Base-by-base conservation (phyloP, 2,329 filamentous ascomycete genomes). In the Parastagonospora avenae region DNA sequence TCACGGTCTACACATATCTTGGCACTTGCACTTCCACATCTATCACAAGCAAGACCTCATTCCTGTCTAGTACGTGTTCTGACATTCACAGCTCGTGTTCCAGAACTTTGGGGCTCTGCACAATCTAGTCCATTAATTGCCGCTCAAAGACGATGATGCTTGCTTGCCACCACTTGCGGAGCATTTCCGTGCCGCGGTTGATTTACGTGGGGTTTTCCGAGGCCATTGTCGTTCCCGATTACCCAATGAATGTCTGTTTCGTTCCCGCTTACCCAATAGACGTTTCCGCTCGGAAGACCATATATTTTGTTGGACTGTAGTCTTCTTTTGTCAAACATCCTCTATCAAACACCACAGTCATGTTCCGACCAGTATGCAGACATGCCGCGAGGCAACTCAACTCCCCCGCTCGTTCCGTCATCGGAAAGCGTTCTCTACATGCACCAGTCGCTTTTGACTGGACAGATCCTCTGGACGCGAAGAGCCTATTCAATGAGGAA, bases 401-500 rank as follows among this genome's bases (percentile, higher is more conserved):
- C 39, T 42, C 62, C 50, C 41, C 62, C 42, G 50, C 54, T 41
- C 70, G 63, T 56, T 60, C 55, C 54, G 50, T 52, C 46, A 51
- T 66, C 52, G 67, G 66, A 57, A 76, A 70, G 45, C 75, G 77
- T 39, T 65, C 75, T 67, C 66, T 75, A 12, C 75, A 74, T 54
- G 66, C 78, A 30, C 75, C 77, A 28, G 73, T 73, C 24, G 47
- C 73, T 4, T 97, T 97, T 74, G 86, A 96, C 73, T 99, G 94
- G 93, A 84, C 94, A 72, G 94, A 99, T 70, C 92, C 94, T 15
- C 80, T 99, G 51, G 83, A 82, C 24, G 81, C 87, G 31, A 86
- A 85, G 66, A 88, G 85, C 67, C 77, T 96, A 38, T 83, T 92
- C 66, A 96, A 92, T 1, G 90, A 96, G 60, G 94, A 99, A 53